Percentiles rank a stretch among this genome's conserved stretches.
Evolutionary conservation across 78 protist species (phyloP).

Genomic region (Chrysochromulina parva): DNA sequence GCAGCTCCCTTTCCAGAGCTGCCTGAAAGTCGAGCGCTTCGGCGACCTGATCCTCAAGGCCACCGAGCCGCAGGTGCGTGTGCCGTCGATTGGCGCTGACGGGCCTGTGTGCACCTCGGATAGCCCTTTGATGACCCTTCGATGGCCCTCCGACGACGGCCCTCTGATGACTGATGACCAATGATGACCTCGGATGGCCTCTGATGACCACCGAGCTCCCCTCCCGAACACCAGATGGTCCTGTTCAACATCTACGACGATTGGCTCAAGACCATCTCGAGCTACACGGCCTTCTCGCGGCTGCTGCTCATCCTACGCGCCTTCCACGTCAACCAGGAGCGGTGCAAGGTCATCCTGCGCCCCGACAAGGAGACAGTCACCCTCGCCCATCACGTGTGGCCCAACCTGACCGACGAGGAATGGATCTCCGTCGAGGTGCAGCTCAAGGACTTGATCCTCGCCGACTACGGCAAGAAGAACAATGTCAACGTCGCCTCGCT

Average conservation of each 20-base stretch:
- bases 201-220: no score
- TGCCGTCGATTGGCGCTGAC: slow-evolving; percentile 98
- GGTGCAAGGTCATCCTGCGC: slow-evolving; percentile 88
- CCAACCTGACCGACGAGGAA: slow-evolving; percentile 95
- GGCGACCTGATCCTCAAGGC: slow-evolving; percentile 98
- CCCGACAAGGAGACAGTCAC: slow-evolving; percentile 90
- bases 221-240: slow-evolving; percentile 74
- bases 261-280: slow-evolving; percentile 92
- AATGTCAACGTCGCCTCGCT: slow-evolving; percentile 95
- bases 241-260: slow-evolving; percentile 98
- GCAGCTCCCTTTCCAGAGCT: slow-evolving; percentile 97
- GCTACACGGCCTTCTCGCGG: slow-evolving; percentile 97
- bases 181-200: no score
- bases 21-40: slow-evolving; percentile 94
- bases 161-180: no score
- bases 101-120: slow-evolving; percentile 90
- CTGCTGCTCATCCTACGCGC: slow-evolving; percentile 97
- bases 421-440: slow-evolving; percentile 95
- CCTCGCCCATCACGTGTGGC: slow-evolving; percentile 98
- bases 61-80: slow-evolving; percentile 96
- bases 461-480: slow-evolving; percentile 97
- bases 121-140: no score
- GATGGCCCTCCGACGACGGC: no score
- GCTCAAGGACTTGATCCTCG: slow-evolving; percentile 97
- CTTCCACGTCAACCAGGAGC: slow-evolving; percentile 91